Conservation (phyloP, 371 early-diverging fungal species). For the Mortierella sp. region DNA sequence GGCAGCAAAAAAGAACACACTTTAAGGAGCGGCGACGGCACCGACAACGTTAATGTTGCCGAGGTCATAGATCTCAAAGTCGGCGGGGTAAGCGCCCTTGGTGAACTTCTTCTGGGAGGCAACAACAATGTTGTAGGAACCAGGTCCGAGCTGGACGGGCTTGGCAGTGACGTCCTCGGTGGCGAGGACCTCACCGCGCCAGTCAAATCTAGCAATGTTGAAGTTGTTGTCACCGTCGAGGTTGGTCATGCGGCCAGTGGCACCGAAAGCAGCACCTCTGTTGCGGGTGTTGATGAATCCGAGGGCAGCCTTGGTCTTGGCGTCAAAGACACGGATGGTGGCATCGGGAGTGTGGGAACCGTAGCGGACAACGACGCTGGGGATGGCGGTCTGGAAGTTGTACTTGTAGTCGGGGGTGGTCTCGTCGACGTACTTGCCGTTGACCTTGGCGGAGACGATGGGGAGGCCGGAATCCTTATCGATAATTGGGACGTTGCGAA, state of each 20-base stretch:
- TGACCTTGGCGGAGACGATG: neutral
- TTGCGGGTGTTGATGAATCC: constrained; percentile 18
- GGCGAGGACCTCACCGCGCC: constrained; percentile 28
- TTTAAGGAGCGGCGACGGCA: too few relatives aligned
- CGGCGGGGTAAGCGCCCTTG: constrained; percentile 25
- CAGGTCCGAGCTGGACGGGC: constrained; percentile 12
- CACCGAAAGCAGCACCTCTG: constrained; percentile 20
- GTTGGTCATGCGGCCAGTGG: constrained; percentile 24
- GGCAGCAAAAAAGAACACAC: neutral
- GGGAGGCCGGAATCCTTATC: constrained; percentile 33
- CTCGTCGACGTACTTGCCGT: neutral
- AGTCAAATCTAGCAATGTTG: constrained; percentile 16
- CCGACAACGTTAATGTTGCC: neutral
- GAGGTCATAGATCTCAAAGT: constrained; percentile 30
- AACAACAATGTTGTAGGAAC: constrained; percentile 26
- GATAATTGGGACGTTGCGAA: constrained; percentile 63
- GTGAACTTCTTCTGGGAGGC: constrained; percentile 34
- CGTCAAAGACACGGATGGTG: constrained; percentile 30
- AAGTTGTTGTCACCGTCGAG: constrained; percentile 2
- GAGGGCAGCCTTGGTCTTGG: constrained; percentile 18
- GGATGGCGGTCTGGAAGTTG: constrained; percentile 8
- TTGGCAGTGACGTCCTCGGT: neutral
- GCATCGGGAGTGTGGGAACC: constrained; percentile 45
- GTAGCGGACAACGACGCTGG: constrained; percentile 20
- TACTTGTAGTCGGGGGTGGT: constrained; percentile 12